Percentiles rank a stretch among this genome's conserved stretches.
Evolutionary conservation across 2,329 filamentous ascomycete species (phyloP).

Genomic region (Harringtonia lauricola): DNA sequence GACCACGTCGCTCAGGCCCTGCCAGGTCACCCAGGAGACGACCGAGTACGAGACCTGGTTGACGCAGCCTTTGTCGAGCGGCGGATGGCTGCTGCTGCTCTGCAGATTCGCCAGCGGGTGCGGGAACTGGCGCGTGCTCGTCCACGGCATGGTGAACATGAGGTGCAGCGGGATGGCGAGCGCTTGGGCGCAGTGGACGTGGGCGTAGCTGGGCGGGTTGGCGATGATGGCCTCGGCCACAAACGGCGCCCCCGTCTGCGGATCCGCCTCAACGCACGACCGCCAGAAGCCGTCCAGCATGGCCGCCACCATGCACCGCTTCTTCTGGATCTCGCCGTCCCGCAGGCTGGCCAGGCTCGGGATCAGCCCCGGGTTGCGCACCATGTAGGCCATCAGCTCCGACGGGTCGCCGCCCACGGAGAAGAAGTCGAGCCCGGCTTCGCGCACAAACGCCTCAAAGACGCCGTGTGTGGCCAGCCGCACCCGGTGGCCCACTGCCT

Average conservation of each 20-base stretch:
- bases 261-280: conserved; percentile 65
- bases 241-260: conserved; percentile 31
- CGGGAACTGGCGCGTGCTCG: conserved; percentile 72
- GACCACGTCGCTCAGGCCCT: conserved; percentile 68
- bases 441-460: conserved; percentile 57
- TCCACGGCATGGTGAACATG: conserved; percentile 96
- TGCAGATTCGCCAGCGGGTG: conserved; percentile 76
- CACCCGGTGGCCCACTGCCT: conserved; percentile 58
- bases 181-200: conserved; percentile 66
- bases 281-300: conserved; percentile 78
- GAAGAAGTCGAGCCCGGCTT: conserved; percentile 65
- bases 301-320: conserved; percentile 62
- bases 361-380: conserved; percentile 78
- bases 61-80: conserved; percentile 20
- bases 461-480: conserved; percentile 60
- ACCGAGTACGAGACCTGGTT: conserved; percentile 72
- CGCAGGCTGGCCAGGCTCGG: conserved; percentile 57
- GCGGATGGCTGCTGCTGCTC: conserved; percentile 24
- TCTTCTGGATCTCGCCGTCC: conserved; percentile 66
- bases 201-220: conserved; percentile 67
- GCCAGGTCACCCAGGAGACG: conserved; percentile 81
- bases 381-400: conserved; percentile 80
- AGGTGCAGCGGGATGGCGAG: conserved; percentile 66
- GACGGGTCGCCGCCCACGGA: conserved; percentile 62
- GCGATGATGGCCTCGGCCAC: conserved; percentile 75